Evolutionary conservation across 2,329 filamentous ascomycete species (phyloP).

Genomic region (Alternaria sp.): DNA sequence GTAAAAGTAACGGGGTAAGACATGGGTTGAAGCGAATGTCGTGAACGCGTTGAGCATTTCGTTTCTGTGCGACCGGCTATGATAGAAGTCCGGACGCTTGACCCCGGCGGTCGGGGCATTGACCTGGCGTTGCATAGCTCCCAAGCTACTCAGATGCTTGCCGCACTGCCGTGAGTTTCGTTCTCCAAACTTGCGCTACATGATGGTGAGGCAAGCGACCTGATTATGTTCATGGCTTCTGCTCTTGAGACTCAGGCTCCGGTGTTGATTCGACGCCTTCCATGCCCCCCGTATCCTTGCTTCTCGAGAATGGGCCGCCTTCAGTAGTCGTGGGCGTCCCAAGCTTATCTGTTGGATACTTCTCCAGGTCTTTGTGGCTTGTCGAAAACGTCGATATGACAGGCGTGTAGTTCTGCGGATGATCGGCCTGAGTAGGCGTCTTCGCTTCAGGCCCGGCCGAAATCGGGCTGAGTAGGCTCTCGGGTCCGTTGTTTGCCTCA

Average conservation of each 20-base stretch:
- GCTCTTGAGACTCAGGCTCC: slow-evolving; percentile 20
- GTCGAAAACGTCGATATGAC: slow-evolving; percentile 62
- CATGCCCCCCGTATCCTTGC: slow-evolving; percentile 35
- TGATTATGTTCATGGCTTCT: slow-evolving; percentile 19
- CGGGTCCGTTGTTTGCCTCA: slow-evolving; percentile 32
- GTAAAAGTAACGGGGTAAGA: slow-evolving; percentile 2
- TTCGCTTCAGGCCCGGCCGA: slow-evolving; percentile 49
- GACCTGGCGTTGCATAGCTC: not conserved
- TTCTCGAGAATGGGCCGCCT: slow-evolving; percentile 27
- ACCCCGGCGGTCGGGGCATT: not conserved
- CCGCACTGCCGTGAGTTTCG: not conserved
- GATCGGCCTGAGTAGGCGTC: slow-evolving; percentile 51
- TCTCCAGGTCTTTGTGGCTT: slow-evolving; percentile 60
- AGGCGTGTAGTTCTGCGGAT: slow-evolving; percentile 50
- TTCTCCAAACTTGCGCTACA: not conserved
- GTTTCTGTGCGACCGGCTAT: slow-evolving; percentile 1
- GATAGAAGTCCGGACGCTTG: not conserved
- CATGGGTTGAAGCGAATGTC: slow-evolving; percentile 4
- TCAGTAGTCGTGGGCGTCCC: slow-evolving; percentile 48
- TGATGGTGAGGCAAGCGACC: not conserved
- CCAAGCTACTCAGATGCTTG: not conserved
- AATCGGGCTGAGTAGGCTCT: slow-evolving; percentile 44
- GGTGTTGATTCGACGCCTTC: slow-evolving; percentile 35
- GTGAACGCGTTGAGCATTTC: slow-evolving; percentile 2
- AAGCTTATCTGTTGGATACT: slow-evolving; percentile 54